Conservation (phyloP, 2,329 filamentous ascomycete species). For the Westerdykella ornata region DNA sequence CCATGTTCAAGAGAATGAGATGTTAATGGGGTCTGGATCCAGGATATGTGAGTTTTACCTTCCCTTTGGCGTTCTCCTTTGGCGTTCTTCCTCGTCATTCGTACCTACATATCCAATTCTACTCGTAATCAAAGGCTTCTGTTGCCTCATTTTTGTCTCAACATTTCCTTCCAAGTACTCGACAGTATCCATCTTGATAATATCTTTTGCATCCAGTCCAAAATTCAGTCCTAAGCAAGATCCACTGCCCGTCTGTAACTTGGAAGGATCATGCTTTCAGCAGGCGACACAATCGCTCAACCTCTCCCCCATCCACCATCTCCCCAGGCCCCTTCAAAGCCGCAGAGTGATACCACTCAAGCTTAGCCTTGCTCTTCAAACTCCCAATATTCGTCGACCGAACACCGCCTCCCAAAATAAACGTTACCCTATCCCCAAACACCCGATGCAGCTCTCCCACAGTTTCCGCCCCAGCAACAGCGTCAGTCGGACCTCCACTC, state of each 20-base stretch:
- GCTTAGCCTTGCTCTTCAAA: constrained; percentile 27
- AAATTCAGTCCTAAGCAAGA: no score
- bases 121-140: no score
- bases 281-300: constrained; percentile 11
- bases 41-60: no score
- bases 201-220: no score
- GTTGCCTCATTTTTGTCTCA: no score
- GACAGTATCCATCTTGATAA: no score
- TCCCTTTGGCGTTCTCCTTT: no score
- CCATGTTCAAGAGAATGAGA: no score
- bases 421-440: constrained; percentile 30
- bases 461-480: constrained; percentile 30
- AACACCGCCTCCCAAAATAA: constrained; percentile 50
- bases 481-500: constrained; percentile 39
- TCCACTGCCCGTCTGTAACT: neutral
- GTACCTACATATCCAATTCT: no score
- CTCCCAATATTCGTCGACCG: constrained; percentile 39
- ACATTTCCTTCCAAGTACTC: no score
- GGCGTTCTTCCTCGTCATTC: no score
- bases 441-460: constrained; percentile 28
- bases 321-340: constrained; percentile 35
- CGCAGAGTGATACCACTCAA: constrained; percentile 42
- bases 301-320: constrained; percentile 25
- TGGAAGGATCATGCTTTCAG: neutral
- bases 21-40: no score